These are phyloP conservation scores for Encephalitozoon cuniculi DNA, from an alignment of 371 early-diverging fungal species.

Conservation along the genomic window DNA sequence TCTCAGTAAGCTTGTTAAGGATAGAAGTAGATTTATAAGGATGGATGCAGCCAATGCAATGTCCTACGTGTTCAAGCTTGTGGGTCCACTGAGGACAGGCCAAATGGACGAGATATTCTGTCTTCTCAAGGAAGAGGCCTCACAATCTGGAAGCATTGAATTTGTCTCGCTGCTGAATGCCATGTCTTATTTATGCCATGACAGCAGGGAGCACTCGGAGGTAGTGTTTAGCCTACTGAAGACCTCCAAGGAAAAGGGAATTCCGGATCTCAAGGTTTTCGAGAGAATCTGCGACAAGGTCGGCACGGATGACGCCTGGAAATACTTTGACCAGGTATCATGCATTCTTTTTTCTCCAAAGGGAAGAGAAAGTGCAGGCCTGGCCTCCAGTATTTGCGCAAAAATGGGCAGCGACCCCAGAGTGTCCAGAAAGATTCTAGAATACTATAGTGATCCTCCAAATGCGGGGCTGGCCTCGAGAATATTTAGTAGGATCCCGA, in stretches of 20 bases:
- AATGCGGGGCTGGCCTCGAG: neutral
- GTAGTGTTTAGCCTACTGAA: neutral
- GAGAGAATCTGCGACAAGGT: neutral
- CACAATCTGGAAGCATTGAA: neutral
- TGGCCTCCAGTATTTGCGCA: neutral
- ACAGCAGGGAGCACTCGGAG: neutral
- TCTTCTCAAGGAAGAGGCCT: neutral
- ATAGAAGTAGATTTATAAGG: neutral
- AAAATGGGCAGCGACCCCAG: neutral
- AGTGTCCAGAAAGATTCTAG: neutral
- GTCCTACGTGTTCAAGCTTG: neutral
- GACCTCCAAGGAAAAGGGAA: neutral
- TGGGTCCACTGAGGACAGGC: neutral
- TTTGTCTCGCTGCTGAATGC: neutral
- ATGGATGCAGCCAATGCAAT: conserved; percentile 10
- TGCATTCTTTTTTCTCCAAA: neutral
- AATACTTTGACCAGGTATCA: neutral
- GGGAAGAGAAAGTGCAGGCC: neutral
- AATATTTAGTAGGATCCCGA: neutral
- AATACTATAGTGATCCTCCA: neutral
- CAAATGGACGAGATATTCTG: neutral
- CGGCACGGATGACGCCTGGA: neutral
- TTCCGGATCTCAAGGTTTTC: neutral
- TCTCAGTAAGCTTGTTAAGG: neutral
- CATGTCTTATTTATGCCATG: neutral